A percentile compares a stretch with the other conserved stretches of the same genome.
Evolutionary conservation across 2,329 filamentous ascomycete species (phyloP).

Genomic region (Alternaria brassicae): DNA sequence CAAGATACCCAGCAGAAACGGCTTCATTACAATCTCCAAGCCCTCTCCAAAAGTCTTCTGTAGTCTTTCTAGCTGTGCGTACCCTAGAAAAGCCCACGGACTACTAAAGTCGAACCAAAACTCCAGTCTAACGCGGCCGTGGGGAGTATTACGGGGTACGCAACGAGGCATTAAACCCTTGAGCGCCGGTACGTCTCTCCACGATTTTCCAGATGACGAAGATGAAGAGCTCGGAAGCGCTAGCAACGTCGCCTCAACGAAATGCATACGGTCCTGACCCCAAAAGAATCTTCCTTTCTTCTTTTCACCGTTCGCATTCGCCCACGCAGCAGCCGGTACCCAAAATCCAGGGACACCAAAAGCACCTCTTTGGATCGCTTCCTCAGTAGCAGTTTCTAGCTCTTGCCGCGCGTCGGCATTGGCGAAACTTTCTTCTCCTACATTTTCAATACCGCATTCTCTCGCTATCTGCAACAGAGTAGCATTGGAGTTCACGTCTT

Average conservation of each 20-base stretch:
- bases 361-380: constrained; percentile 43
- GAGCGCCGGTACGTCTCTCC: constrained; percentile 22
- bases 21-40: constrained; percentile 42
- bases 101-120: constrained; percentile 49
- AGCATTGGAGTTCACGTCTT: constrained; percentile 34
- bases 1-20: constrained; percentile 43
- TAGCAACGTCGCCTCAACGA: constrained; percentile 41
- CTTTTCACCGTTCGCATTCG: constrained; percentile 20
- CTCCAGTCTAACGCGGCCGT: constrained; percentile 26
- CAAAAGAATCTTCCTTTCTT: constrained; percentile 40
- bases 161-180: constrained; percentile 36
- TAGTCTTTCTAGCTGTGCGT: constrained; percentile 41
- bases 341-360: constrained; percentile 48
- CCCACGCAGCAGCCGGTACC: constrained; percentile 35
- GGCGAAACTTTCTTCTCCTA: constrained; percentile 24
- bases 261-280: constrained; percentile 49
- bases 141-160: constrained; percentile 14
- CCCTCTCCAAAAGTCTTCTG: constrained; percentile 33
- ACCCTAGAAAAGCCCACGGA: constrained; percentile 47
- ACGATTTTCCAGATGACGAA: constrained; percentile 2
- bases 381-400: constrained; percentile 34
- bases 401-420: constrained; percentile 30
- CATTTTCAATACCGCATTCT: constrained; percentile 31
- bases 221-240: neutral
- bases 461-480: constrained; percentile 34